Percentiles rank a stretch among this genome's conserved stretches.
Evolutionary conservation across 768 basidiomycete genomes (phyloP).

Genomic region (Suillus weaverae): DNA sequence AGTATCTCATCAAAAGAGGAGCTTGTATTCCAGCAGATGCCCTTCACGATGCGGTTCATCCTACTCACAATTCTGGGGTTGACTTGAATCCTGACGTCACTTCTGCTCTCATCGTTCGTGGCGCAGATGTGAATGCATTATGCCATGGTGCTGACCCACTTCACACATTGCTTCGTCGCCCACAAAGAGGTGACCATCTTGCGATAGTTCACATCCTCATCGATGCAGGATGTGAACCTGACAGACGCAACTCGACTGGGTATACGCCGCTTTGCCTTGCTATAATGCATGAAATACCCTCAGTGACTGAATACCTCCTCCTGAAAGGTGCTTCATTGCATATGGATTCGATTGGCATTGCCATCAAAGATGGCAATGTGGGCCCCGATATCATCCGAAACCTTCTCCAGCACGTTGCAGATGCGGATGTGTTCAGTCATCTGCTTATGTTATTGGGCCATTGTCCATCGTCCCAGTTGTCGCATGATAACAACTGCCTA

Average conservation of each 20-base stretch:
- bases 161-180: background rate
- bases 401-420: background rate
- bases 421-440: background rate
- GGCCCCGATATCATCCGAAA: background rate
- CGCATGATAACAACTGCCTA: too few species aligned
- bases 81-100: background rate
- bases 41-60: background rate
- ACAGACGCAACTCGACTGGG: background rate
- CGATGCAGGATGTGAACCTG: background rate
- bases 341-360: background rate
- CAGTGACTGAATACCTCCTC: background rate
- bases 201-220: background rate
- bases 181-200: background rate
- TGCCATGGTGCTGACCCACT: background rate
- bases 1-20: conserved; percentile 3
- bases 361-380: background rate
- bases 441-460: too few species aligned
- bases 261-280: background rate
- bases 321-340: background rate
- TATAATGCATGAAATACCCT: background rate
- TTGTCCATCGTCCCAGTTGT: too few species aligned
- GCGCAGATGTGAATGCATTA: background rate
- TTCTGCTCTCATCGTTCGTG: background rate
- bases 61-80: background rate
- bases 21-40: background rate